Conservation (phyloP, 371 early-diverging fungal species). For the Circinella minor region DNA sequence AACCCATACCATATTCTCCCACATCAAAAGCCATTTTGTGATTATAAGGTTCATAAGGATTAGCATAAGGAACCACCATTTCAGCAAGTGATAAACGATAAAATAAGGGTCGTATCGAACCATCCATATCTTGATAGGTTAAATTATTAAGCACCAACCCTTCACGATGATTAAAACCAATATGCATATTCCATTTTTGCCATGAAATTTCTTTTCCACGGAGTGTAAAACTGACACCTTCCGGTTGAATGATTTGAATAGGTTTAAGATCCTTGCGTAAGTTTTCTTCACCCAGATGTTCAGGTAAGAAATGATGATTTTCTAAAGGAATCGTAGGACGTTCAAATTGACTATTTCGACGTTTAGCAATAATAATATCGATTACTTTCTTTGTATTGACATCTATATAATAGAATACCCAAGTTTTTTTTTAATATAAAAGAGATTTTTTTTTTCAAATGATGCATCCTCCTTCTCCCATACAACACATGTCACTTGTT, state of each 20-base stretch:
- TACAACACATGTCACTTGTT: no score
- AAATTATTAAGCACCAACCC: conserved; percentile 52
- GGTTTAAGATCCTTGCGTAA: conserved; percentile 53
- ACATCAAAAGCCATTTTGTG: conserved; percentile 57
- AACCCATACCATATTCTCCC: conserved; percentile 55
- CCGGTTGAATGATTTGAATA: conserved; percentile 49
- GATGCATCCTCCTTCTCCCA: not conserved
- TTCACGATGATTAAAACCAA: conserved; percentile 55
- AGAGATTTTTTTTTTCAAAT: not conserved
- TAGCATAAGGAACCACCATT: conserved; percentile 60
- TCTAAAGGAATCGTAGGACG: conserved; percentile 43
- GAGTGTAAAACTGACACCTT: conserved; percentile 53
- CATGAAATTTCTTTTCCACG: conserved; percentile 47
- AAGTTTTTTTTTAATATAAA: not conserved
- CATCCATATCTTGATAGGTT: conserved; percentile 45
- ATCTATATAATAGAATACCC: conserved; percentile 20
- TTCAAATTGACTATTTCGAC: conserved; percentile 40
- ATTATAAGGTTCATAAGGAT: conserved; percentile 45
- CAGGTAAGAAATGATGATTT: conserved; percentile 48
- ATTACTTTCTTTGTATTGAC: conserved; percentile 38
- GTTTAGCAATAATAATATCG: conserved; percentile 38
- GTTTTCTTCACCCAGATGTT: conserved; percentile 43
- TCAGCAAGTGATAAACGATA: conserved; percentile 49
- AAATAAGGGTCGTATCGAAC: conserved; percentile 40
- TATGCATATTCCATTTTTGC: conserved; percentile 57